These are phyloP conservation scores for Secale cereale DNA, from an alignment of 176 grass and related monocot species.

Conservation along the genomic window DNA sequence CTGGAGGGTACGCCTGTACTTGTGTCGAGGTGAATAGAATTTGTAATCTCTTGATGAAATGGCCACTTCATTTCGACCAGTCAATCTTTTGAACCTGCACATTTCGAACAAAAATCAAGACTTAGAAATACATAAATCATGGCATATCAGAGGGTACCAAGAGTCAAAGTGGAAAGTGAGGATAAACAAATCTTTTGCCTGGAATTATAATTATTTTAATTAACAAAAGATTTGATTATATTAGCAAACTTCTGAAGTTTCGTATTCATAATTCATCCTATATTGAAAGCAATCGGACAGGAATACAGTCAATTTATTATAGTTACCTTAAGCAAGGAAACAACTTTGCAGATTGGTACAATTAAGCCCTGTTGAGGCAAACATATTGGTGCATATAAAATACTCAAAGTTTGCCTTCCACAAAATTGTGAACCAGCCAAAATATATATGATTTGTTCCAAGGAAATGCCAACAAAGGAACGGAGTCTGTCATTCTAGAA, in stretches of 20 bases:
- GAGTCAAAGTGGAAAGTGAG: neutral
- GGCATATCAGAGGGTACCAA: neutral
- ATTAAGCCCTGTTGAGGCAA: neutral
- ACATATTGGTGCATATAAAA: neutral
- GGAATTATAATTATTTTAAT: neutral
- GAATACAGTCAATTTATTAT: constrained; percentile 7
- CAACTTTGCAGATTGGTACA: neutral
- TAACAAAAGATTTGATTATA: neutral
- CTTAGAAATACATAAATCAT: neutral
- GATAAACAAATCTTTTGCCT: neutral
- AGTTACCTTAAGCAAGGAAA: neutral
- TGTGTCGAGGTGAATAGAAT: constrained; percentile 86
- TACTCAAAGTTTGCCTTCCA: neutral
- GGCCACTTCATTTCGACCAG: constrained; percentile 58
- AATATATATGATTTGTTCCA: neutral
- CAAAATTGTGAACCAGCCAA: neutral
- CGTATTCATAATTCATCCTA: neutral
- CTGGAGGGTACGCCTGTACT: constrained; percentile 60
- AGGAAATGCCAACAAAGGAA: neutral
- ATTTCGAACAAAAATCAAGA: neutral
- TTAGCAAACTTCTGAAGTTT: neutral
- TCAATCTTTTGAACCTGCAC: constrained; percentile 87
- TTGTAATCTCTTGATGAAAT: constrained; percentile 83
- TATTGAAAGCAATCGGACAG: neutral
- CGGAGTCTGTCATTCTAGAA: neutral